Evolutionary conservation across 129 eudicot genomes (phyloP), one percentile per base, ranked within the genome.

Genomic region (Deinandra increscens): DNA sequence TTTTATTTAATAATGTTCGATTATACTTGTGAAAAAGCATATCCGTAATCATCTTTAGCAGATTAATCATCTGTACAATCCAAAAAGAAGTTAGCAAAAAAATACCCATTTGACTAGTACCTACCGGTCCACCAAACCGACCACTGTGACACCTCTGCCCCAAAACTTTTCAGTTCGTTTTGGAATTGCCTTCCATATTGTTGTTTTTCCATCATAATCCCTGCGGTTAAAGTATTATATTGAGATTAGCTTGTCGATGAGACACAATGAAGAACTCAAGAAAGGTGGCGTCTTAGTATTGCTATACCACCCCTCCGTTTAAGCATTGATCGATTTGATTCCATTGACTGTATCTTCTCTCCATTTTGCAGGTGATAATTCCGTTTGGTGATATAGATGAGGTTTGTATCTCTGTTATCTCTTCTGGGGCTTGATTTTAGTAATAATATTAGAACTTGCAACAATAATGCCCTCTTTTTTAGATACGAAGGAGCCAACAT

Each of bases 371-470:
- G 99, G 99, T 93, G 58, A 80, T 89, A 50, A 77, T 93, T 69
- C 97, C 99, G 19, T 73, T 93, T 48, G 97, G 89, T 74, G 99
- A 93, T 72, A 93, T 93, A 72, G 99, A 93, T 45, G 99, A 93
- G 97, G 99, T 93, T 72, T 54, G 78, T 72, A 49, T 34, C 62
- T 61, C 33, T 29, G 0, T 8, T 14, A 34, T 44, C 22, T 17
- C 13, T 67, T 48, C 5, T 46, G 22, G 20, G 66, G 55, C 20
- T 64, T 55, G 20, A 17, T 70, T 20, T 26, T 43, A 39, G 17
- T 72, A 31, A 67, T 8, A 8, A 9, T 19, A 22, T 51, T n/a
- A 33, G 17, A 56, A 10, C 13, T 67, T 26, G 23, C 38, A 64
- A 51, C 14, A 60, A 45, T 67, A 39, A 26, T 26, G 65, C 67